phyloP scores from a whole-genome alignment of 2,329 filamentous ascomycete species.

The Botryotinia globosa region DNA sequence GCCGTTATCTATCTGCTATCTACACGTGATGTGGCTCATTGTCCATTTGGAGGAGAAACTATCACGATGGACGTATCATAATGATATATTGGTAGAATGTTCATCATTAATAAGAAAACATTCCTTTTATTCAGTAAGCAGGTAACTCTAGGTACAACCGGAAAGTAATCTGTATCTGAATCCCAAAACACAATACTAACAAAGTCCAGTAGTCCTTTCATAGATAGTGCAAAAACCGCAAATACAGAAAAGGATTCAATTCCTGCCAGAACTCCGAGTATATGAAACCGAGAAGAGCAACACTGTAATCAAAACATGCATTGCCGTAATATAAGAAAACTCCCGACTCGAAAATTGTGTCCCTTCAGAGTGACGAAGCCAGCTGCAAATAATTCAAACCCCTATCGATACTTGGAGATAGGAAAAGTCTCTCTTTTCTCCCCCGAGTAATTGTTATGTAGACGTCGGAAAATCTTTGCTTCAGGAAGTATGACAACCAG shows the following conservation, averaged over 20 bases:
- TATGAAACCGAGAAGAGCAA: neutral
- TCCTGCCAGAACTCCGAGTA: slow-evolving; percentile 14
- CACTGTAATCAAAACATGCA: neutral
- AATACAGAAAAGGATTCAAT: slow-evolving; percentile 5
- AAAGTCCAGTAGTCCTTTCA: neutral
- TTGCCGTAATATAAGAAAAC: neutral
- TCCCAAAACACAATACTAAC: slow-evolving; percentile 3
- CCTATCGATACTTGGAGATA: neutral
- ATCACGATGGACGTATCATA: neutral
- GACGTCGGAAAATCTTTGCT: neutral
- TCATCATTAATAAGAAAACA: neutral
- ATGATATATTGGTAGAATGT: neutral
- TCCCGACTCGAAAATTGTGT: neutral
- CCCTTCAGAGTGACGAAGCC: neutral
- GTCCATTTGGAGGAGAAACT: neutral
- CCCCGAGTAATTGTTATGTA: neutral
- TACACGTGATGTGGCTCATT: slow-evolving; percentile 12
- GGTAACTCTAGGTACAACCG: neutral
- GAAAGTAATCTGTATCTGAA: slow-evolving; percentile 1
- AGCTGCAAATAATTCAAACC: neutral
- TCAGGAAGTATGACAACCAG: neutral
- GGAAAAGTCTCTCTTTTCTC: neutral
- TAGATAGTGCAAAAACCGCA: neutral
- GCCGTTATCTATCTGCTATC: neutral
- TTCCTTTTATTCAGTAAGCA: neutral